Conservation (phyloP, 495 filamentous ascomycete species). For the Pyrenula aspistea region DNA sequence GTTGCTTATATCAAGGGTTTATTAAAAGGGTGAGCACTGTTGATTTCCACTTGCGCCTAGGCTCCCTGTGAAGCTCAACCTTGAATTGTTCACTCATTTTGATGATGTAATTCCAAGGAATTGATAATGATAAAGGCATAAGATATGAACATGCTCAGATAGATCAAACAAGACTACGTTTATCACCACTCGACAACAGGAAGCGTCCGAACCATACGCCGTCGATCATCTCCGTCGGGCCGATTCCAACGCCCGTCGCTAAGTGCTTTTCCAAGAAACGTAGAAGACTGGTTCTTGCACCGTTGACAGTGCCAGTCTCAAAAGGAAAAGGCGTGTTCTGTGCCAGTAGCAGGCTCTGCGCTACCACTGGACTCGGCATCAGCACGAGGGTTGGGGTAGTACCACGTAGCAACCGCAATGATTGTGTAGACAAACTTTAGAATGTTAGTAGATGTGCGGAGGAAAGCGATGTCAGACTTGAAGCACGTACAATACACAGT, state of each 20-base stretch:
- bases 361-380: slow-evolving; percentile 14
- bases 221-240: slow-evolving; percentile 1
- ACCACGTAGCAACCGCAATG: slow-evolving; percentile 41
- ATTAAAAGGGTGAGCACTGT: too few relatives aligned
- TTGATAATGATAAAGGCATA: too few relatives aligned
- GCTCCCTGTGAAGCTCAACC: too few relatives aligned
- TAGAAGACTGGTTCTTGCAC: slow-evolving; percentile 12
- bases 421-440: slow-evolving; percentile 33
- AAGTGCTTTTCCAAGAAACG: not conserved
- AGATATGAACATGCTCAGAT: too few relatives aligned
- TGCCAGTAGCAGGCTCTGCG: not conserved
- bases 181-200: too few relatives aligned
- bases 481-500: slow-evolving; percentile 45
- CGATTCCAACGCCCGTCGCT: not conserved
- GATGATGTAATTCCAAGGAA: too few relatives aligned
- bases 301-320: slow-evolving; percentile 22
- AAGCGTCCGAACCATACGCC: too few relatives aligned
- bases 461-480: not conserved
- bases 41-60: too few relatives aligned
- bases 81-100: too few relatives aligned
- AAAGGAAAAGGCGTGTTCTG: not conserved
- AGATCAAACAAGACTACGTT: too few relatives aligned
- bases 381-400: slow-evolving; percentile 26
- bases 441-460: not conserved
- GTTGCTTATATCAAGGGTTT: too few relatives aligned